Percentiles rank a stretch among this genome's conserved stretches.
These are phyloP conservation scores for Naganishia antarctica DNA, from an alignment of 768 basidiomycete genomes.

Conservation along the genomic window DNA sequence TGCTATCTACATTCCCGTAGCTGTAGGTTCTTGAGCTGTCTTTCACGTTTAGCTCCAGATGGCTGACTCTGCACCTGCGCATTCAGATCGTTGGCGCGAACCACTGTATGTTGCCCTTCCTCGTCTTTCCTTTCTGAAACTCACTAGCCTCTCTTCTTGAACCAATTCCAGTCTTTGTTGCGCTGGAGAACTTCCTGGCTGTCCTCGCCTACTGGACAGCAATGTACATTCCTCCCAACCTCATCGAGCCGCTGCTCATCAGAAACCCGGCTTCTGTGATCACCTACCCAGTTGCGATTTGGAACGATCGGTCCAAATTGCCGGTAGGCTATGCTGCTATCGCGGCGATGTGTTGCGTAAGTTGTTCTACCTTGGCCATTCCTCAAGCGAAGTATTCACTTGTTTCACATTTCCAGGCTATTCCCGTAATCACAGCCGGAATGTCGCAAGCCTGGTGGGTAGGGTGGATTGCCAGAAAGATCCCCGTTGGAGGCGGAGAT, in stretches of 20 bases:
- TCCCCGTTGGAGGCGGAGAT: conserved; percentile 40
- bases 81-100: conserved; percentile 37
- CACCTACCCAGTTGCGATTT: conserved; percentile 38
- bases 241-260: conserved; percentile 43
- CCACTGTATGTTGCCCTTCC: conserved; percentile 29
- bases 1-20: conserved; percentile 41
- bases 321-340: conserved; percentile 39
- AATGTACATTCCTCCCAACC: conserved; percentile 40
- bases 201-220: conserved; percentile 44
- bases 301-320: conserved; percentile 36
- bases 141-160: background rate
- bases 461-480: conserved; percentile 42
- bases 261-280: conserved; percentile 33
- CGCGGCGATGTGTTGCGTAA: conserved; percentile 35
- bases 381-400: background rate
- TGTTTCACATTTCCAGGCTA: conserved; percentile 29
- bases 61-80: background rate
- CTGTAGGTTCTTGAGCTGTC: background rate
- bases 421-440: conserved; percentile 38
- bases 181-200: conserved; percentile 37
- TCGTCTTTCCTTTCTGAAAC: background rate
- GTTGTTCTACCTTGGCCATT: background rate
- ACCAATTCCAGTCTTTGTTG: conserved; percentile 34
- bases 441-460: conserved; percentile 47
- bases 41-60: background rate